A percentile compares a stretch with the other conserved stretches of the same genome.
Conservation (phyloP, 2,329 filamentous ascomycete genomes). For the Trichophyton schoenleinii region DNA sequence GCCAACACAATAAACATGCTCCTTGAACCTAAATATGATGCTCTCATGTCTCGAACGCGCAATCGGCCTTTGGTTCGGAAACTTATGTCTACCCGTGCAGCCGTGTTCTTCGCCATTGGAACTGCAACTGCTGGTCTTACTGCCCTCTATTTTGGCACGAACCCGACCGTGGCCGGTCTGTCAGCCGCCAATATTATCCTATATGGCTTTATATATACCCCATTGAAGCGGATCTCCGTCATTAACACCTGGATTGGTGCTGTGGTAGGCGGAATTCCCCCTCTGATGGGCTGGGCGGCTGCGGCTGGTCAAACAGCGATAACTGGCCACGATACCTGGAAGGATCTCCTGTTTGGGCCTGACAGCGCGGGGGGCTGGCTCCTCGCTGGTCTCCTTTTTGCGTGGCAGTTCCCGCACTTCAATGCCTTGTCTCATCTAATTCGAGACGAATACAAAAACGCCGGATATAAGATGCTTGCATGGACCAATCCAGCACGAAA, state of each 20-base stretch:
- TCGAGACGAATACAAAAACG: conserved; percentile 69
- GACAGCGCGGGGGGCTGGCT: conserved; percentile 72
- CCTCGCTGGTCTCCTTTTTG: conserved; percentile 68
- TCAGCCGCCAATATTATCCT: conserved; percentile 74
- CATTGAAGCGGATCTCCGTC: conserved; percentile 72
- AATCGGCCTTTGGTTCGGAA: conserved; percentile 79
- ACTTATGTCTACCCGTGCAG: conserved; percentile 58
- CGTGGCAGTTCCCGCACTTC: conserved; percentile 98
- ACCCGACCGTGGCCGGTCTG: conserved; percentile 79
- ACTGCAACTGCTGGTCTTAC: conserved; percentile 58
- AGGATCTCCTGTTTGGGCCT: conserved; percentile 62
- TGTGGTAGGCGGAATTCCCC: conserved; percentile 82
- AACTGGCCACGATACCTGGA: conserved; percentile 56
- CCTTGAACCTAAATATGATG: conserved; percentile 80
- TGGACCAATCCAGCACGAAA: conserved; percentile 84
- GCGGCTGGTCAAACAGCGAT: conserved; percentile 80
- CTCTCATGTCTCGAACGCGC: conserved; percentile 82
- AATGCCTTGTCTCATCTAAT: conserved; percentile 86
- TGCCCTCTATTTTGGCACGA: conserved; percentile 77
- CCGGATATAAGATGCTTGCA: conserved; percentile 58
- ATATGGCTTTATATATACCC: conserved; percentile 87
- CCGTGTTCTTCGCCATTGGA: conserved; percentile 64
- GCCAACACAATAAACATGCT: conserved; percentile 97
- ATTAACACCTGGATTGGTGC: conserved; percentile 94
- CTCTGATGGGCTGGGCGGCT: conserved; percentile 95